Base-by-base conservation (phyloP, 2,329 filamentous ascomycete genomes). In the Fusarium xylarioides region DNA sequence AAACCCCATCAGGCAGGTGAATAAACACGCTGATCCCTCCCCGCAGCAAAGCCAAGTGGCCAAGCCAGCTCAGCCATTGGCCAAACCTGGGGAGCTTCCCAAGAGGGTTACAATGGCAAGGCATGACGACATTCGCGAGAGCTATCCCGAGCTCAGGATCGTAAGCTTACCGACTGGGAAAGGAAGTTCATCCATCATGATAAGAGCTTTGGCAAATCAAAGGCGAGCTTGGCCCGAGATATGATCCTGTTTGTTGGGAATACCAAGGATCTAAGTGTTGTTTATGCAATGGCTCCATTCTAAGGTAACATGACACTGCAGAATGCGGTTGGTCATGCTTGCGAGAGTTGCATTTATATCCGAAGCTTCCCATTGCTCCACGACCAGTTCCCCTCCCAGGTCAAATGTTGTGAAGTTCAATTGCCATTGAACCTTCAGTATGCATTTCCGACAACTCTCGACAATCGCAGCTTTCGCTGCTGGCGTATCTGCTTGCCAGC, bases 401-500 rank as follows among this genome's bases (percentile, higher is more conserved):
- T 26, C 38, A 35, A 35, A 47, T 32, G 37, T 26, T 43, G 38
- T 23, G 7, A 30, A 44, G 21, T 58, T 21, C 53, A 47, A 53
- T 64, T 59, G 42, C 3, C 14, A 37, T 50, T 47, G 23, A 16
- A n/a, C 8, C 5, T 18, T n/a, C 42, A 63, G 14, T 37, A 77
- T 77, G 75, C 74, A 73, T 46, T 60, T 65, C 38, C 43, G 50
- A 37, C 64, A 74, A n/a, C 66, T 77, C 15, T 54, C 60, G 21
- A 47, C 58, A 23, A 47, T 80, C 37, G 59, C 59, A 16, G 75
- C 74, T 35, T 64, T 77, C 16, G 68, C 68, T 32, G 71, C 73
- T 16, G 68, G 77, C 30, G 78, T 61, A 23, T 73, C 66, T n/a
- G 79, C 78, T 21, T 82, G 80, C 28, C 74, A 78, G 61, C 77